Conservation (phyloP, 2,329 filamentous ascomycete genomes). For the Metarhizium rileyi region DNA sequence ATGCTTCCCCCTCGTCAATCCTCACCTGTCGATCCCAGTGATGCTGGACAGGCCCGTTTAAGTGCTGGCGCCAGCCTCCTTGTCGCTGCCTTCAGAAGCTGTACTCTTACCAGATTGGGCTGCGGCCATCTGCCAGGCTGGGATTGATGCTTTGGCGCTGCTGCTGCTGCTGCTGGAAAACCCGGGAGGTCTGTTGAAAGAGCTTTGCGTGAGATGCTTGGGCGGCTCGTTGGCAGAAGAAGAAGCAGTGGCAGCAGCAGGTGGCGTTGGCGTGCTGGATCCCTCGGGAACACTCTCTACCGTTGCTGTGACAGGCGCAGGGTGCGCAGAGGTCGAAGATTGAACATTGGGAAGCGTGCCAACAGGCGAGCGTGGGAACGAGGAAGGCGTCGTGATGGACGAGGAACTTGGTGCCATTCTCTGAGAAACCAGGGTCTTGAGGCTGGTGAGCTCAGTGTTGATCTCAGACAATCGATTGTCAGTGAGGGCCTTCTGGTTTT, state of each 20-base stretch:
- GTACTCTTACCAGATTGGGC: conserved; percentile 32
- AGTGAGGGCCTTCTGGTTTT: conserved; percentile 75
- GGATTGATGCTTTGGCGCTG: conserved; percentile 57
- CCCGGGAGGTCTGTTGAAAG: conserved; percentile 26
- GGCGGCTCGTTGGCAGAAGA: conserved; percentile 18
- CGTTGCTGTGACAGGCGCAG: conserved; percentile 12
- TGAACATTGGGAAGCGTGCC: background rate
- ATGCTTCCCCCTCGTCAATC: background rate
- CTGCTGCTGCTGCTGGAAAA: conserved; percentile 19
- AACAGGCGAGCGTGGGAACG: conserved; percentile 8
- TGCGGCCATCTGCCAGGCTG: conserved; percentile 70
- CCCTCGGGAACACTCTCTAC: conserved; percentile 14
- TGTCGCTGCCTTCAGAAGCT: conserved; percentile 10
- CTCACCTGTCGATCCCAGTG: background rate
- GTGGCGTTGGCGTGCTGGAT: conserved; percentile 13
- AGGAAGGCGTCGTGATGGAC: conserved; percentile 14
- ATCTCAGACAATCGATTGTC: conserved; percentile 78
- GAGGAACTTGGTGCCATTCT: conserved; percentile 37
- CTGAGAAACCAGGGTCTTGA: conserved; percentile 75
- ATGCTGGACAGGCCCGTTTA: background rate
- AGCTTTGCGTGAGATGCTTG: conserved; percentile 21
- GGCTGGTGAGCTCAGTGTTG: conserved; percentile 75
- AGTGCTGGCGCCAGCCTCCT: conserved; percentile 5
- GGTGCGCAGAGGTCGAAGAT: conserved; percentile 5
- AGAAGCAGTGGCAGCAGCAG: background rate